These are phyloP conservation scores for Mucor saturninus DNA, from an alignment of 371 early-diverging fungal species.

Conservation along the genomic window DNA sequence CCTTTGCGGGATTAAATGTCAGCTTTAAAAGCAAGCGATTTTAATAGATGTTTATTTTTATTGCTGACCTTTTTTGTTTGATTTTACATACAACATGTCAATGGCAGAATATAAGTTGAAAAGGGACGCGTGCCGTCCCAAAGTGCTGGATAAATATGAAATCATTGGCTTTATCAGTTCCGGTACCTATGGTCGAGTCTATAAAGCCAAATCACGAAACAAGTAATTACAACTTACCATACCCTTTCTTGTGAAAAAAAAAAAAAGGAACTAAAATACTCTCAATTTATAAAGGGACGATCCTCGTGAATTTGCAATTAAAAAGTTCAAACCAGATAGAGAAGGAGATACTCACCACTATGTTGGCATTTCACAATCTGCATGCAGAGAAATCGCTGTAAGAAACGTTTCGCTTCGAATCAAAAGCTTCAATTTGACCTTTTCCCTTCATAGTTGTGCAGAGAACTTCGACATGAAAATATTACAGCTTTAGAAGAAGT, in stretches of 20 bases:
- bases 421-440: no score
- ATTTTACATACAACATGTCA: slow-evolving; percentile 25
- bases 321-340: slow-evolving; percentile 95
- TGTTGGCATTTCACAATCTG: slow-evolving; percentile 92
- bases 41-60: not conserved
- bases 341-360: slow-evolving; percentile 83
- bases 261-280: not conserved
- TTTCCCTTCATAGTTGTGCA: not conserved
- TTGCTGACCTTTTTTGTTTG: not conserved
- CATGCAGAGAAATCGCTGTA: slow-evolving; percentile 91
- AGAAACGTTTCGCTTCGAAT: not conserved
- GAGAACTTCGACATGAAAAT: slow-evolving; percentile 83
- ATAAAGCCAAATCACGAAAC: slow-evolving; percentile 81
- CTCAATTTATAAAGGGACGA: slow-evolving; percentile 48
- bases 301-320: slow-evolving; percentile 80
- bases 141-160: slow-evolving; percentile 78
- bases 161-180: slow-evolving; percentile 90
- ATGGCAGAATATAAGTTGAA: slow-evolving; percentile 66
- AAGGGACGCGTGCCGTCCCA: slow-evolving; percentile 65
- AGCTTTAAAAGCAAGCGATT: not conserved
- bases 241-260: not conserved
- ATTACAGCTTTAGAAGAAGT: slow-evolving; percentile 86
- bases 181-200: slow-evolving; percentile 95
- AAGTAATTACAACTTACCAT: slow-evolving; percentile 37
- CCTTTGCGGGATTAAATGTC: not conserved